Percentiles rank a stretch among this genome's conserved stretches.
These are phyloP conservation scores for Fomitopsis pinicola DNA, from an alignment of 1,284 basidiomycete species.

Conservation along the genomic window DNA sequence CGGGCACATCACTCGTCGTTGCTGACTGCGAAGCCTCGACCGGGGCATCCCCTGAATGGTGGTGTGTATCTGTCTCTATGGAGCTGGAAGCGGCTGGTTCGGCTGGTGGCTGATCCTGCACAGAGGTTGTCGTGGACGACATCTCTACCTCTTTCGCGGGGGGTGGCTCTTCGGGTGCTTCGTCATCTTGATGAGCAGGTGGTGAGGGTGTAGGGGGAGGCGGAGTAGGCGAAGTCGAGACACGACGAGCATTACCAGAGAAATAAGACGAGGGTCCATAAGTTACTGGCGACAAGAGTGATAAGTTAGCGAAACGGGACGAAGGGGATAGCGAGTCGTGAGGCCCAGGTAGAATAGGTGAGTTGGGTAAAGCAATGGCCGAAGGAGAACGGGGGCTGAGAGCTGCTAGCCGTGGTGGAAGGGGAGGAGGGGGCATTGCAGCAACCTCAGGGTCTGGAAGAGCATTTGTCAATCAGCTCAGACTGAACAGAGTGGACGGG, in stretches of 20 bases:
- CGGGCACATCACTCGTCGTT: background rate
- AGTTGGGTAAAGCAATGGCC: constrained; percentile 11
- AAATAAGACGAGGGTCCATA: constrained; percentile 4
- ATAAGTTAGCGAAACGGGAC: constrained; percentile 34
- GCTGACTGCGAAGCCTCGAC: background rate
- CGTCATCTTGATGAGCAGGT: background rate
- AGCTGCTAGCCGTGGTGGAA: constrained; percentile 35
- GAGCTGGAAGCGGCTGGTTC: background rate
- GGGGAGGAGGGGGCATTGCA: constrained; percentile 42
- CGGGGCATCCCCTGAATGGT: background rate
- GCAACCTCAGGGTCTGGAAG: constrained; percentile 24
- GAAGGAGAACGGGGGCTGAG: constrained; percentile 31
- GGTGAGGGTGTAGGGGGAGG: background rate
- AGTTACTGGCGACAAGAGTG: constrained; percentile 27
- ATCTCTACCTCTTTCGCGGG: background rate
- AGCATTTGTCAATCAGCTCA: background rate
- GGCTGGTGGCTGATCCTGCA: background rate
- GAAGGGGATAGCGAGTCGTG: constrained; percentile 29
- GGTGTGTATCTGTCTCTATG: background rate
- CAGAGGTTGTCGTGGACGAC: background rate
- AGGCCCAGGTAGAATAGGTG: constrained; percentile 1
- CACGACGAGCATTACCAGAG: constrained; percentile 5
- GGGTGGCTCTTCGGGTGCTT: background rate
- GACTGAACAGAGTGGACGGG: too few species aligned
- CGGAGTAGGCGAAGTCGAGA: constrained; percentile 5